Conservation (phyloP, 1,284 basidiomycete species). For the Gymnopus androsaceus region DNA sequence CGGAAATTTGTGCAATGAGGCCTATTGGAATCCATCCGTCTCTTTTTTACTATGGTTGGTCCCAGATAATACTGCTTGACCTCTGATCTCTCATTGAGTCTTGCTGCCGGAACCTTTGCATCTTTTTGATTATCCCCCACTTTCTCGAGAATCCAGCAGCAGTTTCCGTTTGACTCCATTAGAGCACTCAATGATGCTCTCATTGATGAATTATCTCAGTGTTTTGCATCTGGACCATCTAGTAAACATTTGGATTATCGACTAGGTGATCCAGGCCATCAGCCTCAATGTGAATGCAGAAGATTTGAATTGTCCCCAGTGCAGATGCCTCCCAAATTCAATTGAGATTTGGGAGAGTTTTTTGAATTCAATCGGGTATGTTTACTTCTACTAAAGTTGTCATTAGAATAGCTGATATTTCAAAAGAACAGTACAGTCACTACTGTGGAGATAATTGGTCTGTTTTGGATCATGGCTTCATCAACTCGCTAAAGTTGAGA, state of each 20-base stretch:
- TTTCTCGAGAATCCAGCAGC: conserved; percentile 33
- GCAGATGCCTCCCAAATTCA: conserved; percentile 13
- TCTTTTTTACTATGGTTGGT: conserved; percentile 45
- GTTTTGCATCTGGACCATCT: conserved; percentile 2
- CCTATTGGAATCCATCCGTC: conserved; percentile 56
- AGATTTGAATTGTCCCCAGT: neutral
- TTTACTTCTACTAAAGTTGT: too few species aligned
- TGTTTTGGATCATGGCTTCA: too few species aligned
- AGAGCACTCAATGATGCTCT: neutral
- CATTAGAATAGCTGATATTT: too few species aligned
- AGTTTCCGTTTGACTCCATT: neutral
- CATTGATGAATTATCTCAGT: neutral
- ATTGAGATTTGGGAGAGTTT: conserved; percentile 7
- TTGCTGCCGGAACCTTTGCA: conserved; percentile 14
- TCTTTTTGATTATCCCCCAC: conserved; percentile 18
- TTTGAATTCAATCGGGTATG: conserved; percentile 10
- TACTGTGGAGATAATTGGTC: too few species aligned
- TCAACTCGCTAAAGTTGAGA: too few species aligned
- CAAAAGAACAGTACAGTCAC: too few species aligned
- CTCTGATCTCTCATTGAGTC: conserved; percentile 6
- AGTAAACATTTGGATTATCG: conserved; percentile 4
- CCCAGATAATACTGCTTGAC: neutral
- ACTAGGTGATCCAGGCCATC: neutral
- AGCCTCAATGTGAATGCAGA: neutral
- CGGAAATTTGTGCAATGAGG: conserved; percentile 54